Evolutionary conservation across 2,329 filamentous ascomycete genomes (phyloP), one percentile per base, ranked within the genome.

Genomic region (Pseudofabraea citricarpa): DNA sequence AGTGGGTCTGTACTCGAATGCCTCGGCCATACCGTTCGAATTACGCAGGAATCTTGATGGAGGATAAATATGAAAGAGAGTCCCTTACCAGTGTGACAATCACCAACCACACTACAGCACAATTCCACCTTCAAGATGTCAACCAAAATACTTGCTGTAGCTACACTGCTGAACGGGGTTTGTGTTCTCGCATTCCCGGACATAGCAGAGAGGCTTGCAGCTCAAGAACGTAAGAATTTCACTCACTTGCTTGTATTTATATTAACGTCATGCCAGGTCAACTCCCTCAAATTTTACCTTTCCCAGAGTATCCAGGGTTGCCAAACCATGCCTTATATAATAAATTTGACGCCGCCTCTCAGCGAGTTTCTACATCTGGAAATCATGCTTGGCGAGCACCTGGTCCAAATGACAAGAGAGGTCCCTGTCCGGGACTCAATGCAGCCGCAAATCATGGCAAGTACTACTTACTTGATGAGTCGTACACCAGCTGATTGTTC

Each of bases 341-440:
- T 26, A 45, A 46, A 21, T 51, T 53, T 36, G 46, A 53, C 21
- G 23, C 43, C 19, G 44, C 40, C 10, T 39, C 44, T 8, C 48
- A 53, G 41, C 46, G 40, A 5, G 44, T n/a, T 51, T 36, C 48
- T 8, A 47, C 48, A 26, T 37, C 38, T 18, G 48, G 46, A 7
- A 37, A 44, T 5, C 42, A 53, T 38, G 43, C 32, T 15, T 53
- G 24, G 23, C 32, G 26, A 20, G 36, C 45, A 16, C 51, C 47
- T 18, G 47, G 49, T 3, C 38, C 50, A 6, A 40, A 29, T 18
- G 52, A 53, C 29, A 46, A 42, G 23, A 46, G 55, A 15, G 51
- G 55, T 6, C 58, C 57, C 12, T 60, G 58, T 42, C 52, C 59
- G 4, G 55, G 53, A 15, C 48, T 58, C 15, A 57, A 57, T 36